Evolutionary conservation across 208 protist species (phyloP).

Genomic region (Phytomonas francai): DNA sequence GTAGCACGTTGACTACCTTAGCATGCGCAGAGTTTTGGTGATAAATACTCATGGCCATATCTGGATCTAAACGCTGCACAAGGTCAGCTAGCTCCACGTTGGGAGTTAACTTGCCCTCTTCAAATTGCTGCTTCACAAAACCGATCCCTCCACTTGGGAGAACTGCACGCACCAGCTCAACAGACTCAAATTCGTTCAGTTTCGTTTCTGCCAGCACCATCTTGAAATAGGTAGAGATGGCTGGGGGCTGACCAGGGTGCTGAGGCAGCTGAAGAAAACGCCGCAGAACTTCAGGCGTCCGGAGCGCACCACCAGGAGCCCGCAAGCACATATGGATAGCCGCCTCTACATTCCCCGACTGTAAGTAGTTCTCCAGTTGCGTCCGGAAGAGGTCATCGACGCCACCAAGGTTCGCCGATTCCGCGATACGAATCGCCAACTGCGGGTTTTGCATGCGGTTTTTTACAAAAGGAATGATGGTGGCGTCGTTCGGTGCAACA

Average conservation of each 20-base stretch:
- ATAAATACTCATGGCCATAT: conserved; percentile 98
- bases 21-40: conserved; percentile 84
- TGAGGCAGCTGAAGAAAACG: conserved; percentile 86
- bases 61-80: conserved; percentile 71
- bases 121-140: conserved; percentile 97
- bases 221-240: conserved; percentile 98
- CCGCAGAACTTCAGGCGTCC: conserved; percentile 94
- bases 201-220: conserved; percentile 93
- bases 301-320: conserved; percentile 92
- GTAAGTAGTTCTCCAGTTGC: conserved; percentile 95
- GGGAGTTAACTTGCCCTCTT: conserved; percentile 97
- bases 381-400: conserved; percentile 95
- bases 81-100: conserved; percentile 98
- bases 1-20: conserved; percentile 94
- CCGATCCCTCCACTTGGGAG: conserved; percentile 81
- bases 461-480: conserved; percentile 95
- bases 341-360: conserved; percentile 85
- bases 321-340: conserved; percentile 94
- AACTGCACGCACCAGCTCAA: conserved; percentile 96
- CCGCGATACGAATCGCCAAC: conserved; percentile 94
- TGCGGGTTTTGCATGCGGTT: conserved; percentile 90
- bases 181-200: conserved; percentile 96
- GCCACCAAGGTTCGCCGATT: conserved; percentile 94
- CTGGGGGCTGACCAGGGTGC: conserved; percentile 83
- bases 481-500: conserved; percentile 93